These are phyloP conservation scores for Rhizopogon roseolus DNA, from an alignment of 768 basidiomycete species.

Conservation along the genomic window DNA sequence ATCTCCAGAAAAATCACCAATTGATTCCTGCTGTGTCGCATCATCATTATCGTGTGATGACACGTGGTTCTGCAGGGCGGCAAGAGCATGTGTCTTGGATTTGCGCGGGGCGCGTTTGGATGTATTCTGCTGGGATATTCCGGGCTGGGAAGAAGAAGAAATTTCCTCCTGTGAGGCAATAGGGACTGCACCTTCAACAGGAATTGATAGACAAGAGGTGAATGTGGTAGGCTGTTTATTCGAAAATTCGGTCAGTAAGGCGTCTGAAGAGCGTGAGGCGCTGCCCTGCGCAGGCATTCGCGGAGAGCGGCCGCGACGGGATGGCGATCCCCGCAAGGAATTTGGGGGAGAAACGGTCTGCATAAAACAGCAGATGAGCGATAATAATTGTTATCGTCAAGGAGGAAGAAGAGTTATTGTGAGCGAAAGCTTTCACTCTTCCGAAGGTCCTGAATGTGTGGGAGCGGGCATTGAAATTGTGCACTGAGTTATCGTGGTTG, in stretches of 20 bases:
- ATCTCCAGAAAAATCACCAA: conserved; percentile 45
- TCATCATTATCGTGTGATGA: conserved; percentile 53
- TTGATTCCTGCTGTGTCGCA: conserved; percentile 30
- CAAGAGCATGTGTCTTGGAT: conserved; percentile 86
- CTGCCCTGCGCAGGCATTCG: conserved; percentile 43
- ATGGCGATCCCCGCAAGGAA: conserved; percentile 53
- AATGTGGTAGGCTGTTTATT: conserved; percentile 44
- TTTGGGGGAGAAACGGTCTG: conserved; percentile 41
- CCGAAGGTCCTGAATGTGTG: conserved; percentile 29
- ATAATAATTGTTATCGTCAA: conserved; percentile 3
- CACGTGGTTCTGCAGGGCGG: conserved; percentile 67
- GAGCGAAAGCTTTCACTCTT: conserved; percentile 14
- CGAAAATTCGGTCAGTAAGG: conserved; percentile 47
- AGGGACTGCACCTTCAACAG: conserved; percentile 68
- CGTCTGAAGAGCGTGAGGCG: conserved; percentile 34
- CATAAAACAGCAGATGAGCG: conserved; percentile 23
- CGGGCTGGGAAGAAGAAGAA: conserved; percentile 27
- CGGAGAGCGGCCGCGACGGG: conserved; percentile 61
- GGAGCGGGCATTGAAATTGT: conserved; percentile 36
- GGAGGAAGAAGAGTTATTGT: conserved; percentile 9
- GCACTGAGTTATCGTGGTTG: conserved; percentile 35
- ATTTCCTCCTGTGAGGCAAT: conserved; percentile 47
- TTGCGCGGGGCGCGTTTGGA: conserved; percentile 76
- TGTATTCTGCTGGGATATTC: conserved; percentile 30
- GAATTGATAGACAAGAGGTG: conserved; percentile 69